phyloP scores from a whole-genome alignment of 2,329 filamentous ascomycete genomes.

The Talaromyces atroroseus region DNA sequence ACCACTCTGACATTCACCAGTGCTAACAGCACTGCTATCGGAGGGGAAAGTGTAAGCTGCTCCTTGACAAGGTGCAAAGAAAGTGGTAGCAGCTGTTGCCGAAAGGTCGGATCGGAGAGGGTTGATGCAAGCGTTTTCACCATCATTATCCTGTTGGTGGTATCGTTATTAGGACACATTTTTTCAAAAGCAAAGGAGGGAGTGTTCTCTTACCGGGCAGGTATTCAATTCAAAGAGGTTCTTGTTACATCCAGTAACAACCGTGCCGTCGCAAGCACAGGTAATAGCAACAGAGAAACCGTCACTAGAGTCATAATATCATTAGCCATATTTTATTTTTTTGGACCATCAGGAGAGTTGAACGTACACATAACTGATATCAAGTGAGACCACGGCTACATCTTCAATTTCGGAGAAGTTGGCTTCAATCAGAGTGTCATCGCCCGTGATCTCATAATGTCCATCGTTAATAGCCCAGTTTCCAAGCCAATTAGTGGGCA shows the following conservation, averaged over 20 bases:
- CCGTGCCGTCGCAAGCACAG: constrained; percentile 2
- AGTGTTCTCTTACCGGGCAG: background rate
- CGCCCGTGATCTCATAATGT: constrained; percentile 2
- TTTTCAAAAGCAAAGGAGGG: background rate
- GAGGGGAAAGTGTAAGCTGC: constrained; percentile 10
- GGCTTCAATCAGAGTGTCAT: constrained; percentile 10
- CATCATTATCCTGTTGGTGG: constrained; percentile 1
- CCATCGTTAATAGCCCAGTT: constrained; percentile 12
- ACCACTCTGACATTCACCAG: constrained; percentile 5
- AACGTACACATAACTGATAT: constrained; percentile 12
- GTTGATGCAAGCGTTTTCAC: constrained; percentile 9
- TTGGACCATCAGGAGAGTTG: background rate
- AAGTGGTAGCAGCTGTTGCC: background rate
- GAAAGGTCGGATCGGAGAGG: constrained; percentile 1
- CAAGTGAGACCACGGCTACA: constrained; percentile 7
- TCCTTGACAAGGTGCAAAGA: constrained; percentile 8
- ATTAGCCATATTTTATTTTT: background rate
- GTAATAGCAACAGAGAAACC: constrained; percentile 11
- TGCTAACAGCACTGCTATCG: constrained; percentile 4
- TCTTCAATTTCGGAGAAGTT: constrained; percentile 6
- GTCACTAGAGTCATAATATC: background rate
- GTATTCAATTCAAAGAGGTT: constrained; percentile 3
- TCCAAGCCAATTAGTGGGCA: constrained; percentile 11
- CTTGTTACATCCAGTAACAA: constrained; percentile 9
- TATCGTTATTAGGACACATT: background rate